Percentiles rank a stretch among this genome's conserved stretches.
phyloP scores from a whole-genome alignment of 169 alveolate genomes.

The Plasmodium sp. region DNA sequence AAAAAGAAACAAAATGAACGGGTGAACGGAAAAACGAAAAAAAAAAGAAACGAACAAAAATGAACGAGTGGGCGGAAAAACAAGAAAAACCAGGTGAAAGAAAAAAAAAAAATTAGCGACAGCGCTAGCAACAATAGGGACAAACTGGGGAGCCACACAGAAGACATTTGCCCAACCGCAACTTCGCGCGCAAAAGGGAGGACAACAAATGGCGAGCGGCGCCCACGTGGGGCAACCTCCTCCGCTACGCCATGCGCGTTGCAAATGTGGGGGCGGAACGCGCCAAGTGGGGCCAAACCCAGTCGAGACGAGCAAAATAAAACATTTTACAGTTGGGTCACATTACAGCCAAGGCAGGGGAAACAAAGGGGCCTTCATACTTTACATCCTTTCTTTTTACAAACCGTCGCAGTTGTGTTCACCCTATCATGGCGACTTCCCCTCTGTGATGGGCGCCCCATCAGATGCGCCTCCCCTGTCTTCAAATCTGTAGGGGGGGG shows the following conservation, averaged over 20 bases:
- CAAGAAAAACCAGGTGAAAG: background rate
- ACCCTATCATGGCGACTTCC: background rate
- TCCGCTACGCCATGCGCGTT: no score
- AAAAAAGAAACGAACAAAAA: background rate
- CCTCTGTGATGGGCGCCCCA: background rate
- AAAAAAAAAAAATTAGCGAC: background rate
- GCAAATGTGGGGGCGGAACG: no score
- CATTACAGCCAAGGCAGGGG: no score
- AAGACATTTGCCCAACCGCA: background rate
- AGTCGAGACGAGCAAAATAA: no score
- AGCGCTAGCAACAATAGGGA: background rate
- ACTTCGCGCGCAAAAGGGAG: no score
- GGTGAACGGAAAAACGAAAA: no score
- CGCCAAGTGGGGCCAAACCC: no score
- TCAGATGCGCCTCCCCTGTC: background rate
- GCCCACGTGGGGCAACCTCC: no score
- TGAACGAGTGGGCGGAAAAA: no score
- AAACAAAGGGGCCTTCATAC: no score
- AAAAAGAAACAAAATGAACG: background rate
- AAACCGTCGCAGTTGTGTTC: background rate
- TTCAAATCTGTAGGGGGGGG: background rate
- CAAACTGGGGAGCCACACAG: background rate
- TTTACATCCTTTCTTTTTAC: background rate
- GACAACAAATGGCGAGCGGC: no score
- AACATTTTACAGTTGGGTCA: no score